phyloP scores from a whole-genome alignment of 352 stramenopile genomes.

The Phytophthora chlamydospora region DNA sequence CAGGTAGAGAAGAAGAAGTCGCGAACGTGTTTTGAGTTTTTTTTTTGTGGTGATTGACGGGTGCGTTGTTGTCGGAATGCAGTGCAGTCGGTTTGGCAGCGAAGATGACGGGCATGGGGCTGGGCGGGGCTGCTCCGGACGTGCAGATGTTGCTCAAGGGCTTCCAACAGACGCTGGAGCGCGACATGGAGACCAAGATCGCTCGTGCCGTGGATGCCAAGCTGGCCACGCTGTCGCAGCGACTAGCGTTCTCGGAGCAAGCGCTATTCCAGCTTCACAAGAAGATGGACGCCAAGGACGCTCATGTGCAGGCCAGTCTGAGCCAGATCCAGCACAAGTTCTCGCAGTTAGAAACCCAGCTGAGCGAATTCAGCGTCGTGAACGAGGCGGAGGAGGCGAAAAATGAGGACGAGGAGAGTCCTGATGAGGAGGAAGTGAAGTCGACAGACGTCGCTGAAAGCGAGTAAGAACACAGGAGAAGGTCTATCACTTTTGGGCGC shows the following conservation, averaged over 20 bases:
- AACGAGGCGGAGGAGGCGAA: conserved; percentile 7
- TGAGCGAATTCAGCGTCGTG: conserved; percentile 33
- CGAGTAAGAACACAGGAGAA: conserved; percentile 39
- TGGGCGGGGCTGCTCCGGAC: conserved; percentile 20
- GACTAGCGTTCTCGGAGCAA: conserved; percentile 70
- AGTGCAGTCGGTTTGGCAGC: conserved; percentile 24
- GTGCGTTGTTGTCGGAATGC: conserved; percentile 7
- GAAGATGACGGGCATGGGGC: conserved; percentile 22
- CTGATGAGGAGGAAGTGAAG: neutral
- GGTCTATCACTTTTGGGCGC: conserved; percentile 51
- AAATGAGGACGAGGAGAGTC: neutral
- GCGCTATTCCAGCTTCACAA: conserved; percentile 68
- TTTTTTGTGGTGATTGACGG: neutral
- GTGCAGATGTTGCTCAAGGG: conserved; percentile 49
- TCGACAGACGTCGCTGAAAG: neutral
- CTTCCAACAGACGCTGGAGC: conserved; percentile 71
- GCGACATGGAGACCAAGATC: conserved; percentile 76
- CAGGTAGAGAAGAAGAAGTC: conserved; percentile 12
- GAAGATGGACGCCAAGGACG: conserved; percentile 49
- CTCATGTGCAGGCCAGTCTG: conserved; percentile 42
- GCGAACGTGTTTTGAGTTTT: neutral
- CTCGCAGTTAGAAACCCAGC: conserved; percentile 39
- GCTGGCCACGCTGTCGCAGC: conserved; percentile 53
- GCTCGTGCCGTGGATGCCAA: conserved; percentile 62
- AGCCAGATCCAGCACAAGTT: conserved; percentile 56